phyloP scores from a whole-genome alignment of 768 basidiomycete genomes.

The Naematelia aurantialba region DNA sequence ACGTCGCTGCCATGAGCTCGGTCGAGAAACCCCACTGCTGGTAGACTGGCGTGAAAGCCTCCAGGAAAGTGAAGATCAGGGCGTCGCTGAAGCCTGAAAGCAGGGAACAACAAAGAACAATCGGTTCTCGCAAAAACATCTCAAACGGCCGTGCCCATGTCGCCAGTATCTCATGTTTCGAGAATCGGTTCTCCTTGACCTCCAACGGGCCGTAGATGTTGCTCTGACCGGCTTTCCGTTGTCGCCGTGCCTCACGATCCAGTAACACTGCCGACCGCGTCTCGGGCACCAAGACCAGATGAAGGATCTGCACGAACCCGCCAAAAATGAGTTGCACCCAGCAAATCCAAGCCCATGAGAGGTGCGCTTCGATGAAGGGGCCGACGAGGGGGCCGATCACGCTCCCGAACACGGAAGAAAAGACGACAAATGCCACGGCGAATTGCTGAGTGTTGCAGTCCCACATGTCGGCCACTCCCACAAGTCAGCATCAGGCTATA shows the following conservation, averaged over 20 bases:
- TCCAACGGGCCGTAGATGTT: constrained; percentile 43
- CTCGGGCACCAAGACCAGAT: constrained; percentile 44
- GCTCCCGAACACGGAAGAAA: constrained; percentile 33
- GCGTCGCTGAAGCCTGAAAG: constrained; percentile 46
- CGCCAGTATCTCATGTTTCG: constrained; percentile 15
- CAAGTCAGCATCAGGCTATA: background rate
- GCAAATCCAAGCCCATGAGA: constrained; percentile 32
- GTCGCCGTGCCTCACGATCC: constrained; percentile 31
- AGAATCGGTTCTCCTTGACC: constrained; percentile 28
- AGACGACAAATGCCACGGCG: constrained; percentile 44
- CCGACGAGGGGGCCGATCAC: constrained; percentile 36
- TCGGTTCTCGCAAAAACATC: constrained; percentile 44
- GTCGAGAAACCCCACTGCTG: constrained; percentile 39
- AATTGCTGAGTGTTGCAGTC: constrained; percentile 37
- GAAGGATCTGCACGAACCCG: constrained; percentile 35
- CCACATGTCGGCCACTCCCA: constrained; percentile 43
- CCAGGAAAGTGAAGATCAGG: constrained; percentile 48
- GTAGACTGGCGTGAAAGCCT: constrained; percentile 40
- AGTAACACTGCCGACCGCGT: constrained; percentile 38
- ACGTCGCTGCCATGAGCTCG: constrained; percentile 34
- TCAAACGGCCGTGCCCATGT: constrained; percentile 38
- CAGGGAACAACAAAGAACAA: constrained; percentile 44
- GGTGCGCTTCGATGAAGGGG: constrained; percentile 25
- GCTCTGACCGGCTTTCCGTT: constrained; percentile 27
- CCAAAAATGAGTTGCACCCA: constrained; percentile 46